Conservation (phyloP, 2,329 filamentous ascomycete genomes). For the Hypoxylon sp. region DNA sequence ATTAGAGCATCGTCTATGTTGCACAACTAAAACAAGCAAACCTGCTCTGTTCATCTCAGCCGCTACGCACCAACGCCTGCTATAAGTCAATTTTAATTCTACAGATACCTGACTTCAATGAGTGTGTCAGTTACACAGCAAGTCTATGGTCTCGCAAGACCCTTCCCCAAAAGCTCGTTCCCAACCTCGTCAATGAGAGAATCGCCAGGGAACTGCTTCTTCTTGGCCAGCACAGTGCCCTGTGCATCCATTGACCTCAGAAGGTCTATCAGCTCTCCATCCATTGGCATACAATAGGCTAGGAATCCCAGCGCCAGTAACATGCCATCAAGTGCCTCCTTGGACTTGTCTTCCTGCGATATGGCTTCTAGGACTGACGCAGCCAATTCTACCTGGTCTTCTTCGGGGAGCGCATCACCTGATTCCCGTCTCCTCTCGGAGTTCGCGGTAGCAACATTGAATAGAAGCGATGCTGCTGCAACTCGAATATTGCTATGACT, state of each 20-base stretch:
- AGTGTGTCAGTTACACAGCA: background rate
- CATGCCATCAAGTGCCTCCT: slow-evolving; percentile 82
- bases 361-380: slow-evolving; percentile 85
- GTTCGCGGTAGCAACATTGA: slow-evolving; percentile 83
- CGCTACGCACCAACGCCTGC: background rate
- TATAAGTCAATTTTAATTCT: background rate
- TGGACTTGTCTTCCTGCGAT: slow-evolving; percentile 70
- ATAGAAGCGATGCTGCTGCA: slow-evolving; percentile 85
- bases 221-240: slow-evolving; percentile 73
- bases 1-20: background rate
- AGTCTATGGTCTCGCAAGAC: slow-evolving; percentile 57
- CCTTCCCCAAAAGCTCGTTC: slow-evolving; percentile 65
- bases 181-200: slow-evolving; percentile 71
- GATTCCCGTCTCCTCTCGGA: slow-evolving; percentile 74
- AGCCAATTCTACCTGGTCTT: slow-evolving; percentile 83
- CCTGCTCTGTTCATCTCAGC: background rate
- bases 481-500: slow-evolving; percentile 81
- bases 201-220: slow-evolving; percentile 69
- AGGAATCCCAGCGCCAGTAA: slow-evolving; percentile 83
- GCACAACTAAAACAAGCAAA: background rate
- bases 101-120: background rate
- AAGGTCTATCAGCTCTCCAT: slow-evolving; percentile 86
- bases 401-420: slow-evolving; percentile 73
- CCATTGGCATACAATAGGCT: slow-evolving; percentile 76
- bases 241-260: slow-evolving; percentile 82